Percentiles rank a stretch among this genome's conserved stretches.
phyloP scores from a whole-genome alignment of 108 stramenopile genomes.

The Stephanodiscus triporus region DNA sequence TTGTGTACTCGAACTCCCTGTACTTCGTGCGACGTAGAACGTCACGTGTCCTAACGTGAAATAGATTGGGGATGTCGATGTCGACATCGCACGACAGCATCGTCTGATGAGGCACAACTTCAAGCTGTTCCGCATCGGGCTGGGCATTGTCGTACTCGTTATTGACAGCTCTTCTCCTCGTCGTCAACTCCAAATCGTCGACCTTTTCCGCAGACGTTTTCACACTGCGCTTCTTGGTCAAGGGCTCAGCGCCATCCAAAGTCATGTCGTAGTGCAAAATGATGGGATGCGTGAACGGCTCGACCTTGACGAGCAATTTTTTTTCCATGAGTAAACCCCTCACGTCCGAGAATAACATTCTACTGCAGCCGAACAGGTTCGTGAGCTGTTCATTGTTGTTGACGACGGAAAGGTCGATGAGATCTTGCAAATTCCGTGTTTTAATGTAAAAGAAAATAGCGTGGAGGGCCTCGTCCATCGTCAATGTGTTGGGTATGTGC shows the following conservation, averaged over 20 bases:
- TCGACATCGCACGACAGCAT: constrained; percentile 76
- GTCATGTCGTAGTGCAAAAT: constrained; percentile 58
- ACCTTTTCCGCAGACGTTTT: not conserved
- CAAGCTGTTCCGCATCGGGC: constrained; percentile 21
- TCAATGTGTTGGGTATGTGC: constrained; percentile 60
- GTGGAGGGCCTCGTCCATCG: constrained; percentile 70
- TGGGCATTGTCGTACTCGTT: constrained; percentile 10
- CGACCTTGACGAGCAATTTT: constrained; percentile 50
- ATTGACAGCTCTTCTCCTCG: constrained; percentile 16
- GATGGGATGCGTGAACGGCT: constrained; percentile 41
- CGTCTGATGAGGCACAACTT: constrained; percentile 44
- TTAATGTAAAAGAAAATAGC: constrained; percentile 70
- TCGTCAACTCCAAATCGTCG: constrained; percentile 26
- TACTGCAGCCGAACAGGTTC: constrained; percentile 67
- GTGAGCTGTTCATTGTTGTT: constrained; percentile 63
- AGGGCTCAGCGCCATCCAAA: constrained; percentile 35
- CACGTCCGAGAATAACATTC: constrained; percentile 67
- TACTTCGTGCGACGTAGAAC: constrained; percentile 74
- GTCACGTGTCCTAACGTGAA: constrained; percentile 68
- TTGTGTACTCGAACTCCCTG: constrained; percentile 83
- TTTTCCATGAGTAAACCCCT: constrained; percentile 56
- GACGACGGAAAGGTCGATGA: constrained; percentile 59
- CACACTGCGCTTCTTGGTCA: constrained; percentile 4
- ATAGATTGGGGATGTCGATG: constrained; percentile 66
- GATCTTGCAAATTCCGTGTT: constrained; percentile 62